Percentiles rank a stretch among this genome's conserved stretches.
Conservation (phyloP, 2,329 filamentous ascomycete genomes). For the Lasiodiplodia citricola region DNA sequence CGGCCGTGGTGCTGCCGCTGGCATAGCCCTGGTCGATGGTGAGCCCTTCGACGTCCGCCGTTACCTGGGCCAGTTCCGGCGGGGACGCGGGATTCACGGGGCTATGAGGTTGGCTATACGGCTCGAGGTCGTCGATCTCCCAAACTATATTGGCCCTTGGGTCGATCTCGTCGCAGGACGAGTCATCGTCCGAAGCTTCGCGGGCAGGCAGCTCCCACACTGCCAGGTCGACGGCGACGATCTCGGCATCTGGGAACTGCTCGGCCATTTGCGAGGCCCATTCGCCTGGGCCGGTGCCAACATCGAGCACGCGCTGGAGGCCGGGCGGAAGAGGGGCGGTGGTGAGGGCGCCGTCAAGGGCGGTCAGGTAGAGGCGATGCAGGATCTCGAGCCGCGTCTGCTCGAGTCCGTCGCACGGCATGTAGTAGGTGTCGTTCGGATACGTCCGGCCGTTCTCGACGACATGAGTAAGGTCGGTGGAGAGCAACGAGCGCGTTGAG, state of each 20-base stretch:
- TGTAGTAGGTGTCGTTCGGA: constrained; percentile 67
- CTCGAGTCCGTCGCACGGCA: constrained; percentile 71
- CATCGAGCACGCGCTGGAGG: constrained; percentile 41
- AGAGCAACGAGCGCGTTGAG: constrained; percentile 45
- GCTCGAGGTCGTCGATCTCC: constrained; percentile 46
- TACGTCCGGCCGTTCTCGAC: constrained; percentile 66
- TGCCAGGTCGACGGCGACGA: constrained; percentile 57
- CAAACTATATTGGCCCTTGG: constrained; percentile 32
- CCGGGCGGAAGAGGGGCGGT: constrained; percentile 39
- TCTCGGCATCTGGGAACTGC: constrained; percentile 50
- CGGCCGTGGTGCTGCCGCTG: constrained; percentile 23
- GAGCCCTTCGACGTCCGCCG: constrained; percentile 7
- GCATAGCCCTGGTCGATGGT: constrained; percentile 26
- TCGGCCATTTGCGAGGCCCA: constrained; percentile 56
- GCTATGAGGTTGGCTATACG: constrained; percentile 30
- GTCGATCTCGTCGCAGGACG: constrained; percentile 37
- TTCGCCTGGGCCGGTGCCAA: constrained; percentile 57
- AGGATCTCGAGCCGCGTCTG: constrained; percentile 66
- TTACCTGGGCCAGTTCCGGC: neutral
- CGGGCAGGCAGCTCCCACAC: constrained; percentile 55
- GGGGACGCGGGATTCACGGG: neutral
- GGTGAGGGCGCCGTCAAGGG: constrained; percentile 43
- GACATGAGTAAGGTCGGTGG: constrained; percentile 60
- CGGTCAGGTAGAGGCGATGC: constrained; percentile 65
- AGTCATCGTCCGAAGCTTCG: constrained; percentile 28